Base-by-base conservation (phyloP, 495 filamentous ascomycete species). In the Neurospora tetrasperma region DNA sequence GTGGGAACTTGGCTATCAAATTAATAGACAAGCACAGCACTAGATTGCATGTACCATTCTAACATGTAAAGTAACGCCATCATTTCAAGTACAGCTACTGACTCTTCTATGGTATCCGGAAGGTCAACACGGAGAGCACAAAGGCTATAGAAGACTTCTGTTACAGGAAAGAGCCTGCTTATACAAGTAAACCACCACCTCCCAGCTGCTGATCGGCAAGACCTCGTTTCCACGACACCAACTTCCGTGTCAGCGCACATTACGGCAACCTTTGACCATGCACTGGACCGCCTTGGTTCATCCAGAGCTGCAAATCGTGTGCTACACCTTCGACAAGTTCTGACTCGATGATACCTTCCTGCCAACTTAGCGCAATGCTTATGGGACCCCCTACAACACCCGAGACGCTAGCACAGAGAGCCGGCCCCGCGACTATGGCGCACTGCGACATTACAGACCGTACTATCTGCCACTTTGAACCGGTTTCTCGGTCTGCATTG, bases 401-500 rank as follows among this genome's bases (percentile, higher is more conserved):
- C 1, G 80, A 74, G 8, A 80, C 77, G 62, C 76, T 81, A 35
- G 82, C 44, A 12, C 68, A 69, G 27, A 83, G 62, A 23, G 79
- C 80, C 14, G 79, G 72, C 3, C 79, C 79, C 14, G 74, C 72
- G 4, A 78, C 73, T 27, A 81, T 76, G 70, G 79, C 75, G n/a
- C 79, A 77, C 39, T 83, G 76, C 20, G 81, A 77, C 74, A 83
- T 80, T 27, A 79, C 42, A 18, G 79, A 78, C 10, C 80, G 77
- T 5, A 74, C 40, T 11, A 83, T 78, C 27, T 48, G 69, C 81
- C 80, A 82, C 14, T 71, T 70, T 12, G 40, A 71, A 7, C 40
- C 42, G 40, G 38, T 69, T 16, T 12, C 48, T 31, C 73, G 40
- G 1, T 16, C 38, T 14, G 2, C 27, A 14, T 16, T 16, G 48